Conservation (phyloP, 345 rosid species). For the Chamaenerion angustifolium region DNA sequence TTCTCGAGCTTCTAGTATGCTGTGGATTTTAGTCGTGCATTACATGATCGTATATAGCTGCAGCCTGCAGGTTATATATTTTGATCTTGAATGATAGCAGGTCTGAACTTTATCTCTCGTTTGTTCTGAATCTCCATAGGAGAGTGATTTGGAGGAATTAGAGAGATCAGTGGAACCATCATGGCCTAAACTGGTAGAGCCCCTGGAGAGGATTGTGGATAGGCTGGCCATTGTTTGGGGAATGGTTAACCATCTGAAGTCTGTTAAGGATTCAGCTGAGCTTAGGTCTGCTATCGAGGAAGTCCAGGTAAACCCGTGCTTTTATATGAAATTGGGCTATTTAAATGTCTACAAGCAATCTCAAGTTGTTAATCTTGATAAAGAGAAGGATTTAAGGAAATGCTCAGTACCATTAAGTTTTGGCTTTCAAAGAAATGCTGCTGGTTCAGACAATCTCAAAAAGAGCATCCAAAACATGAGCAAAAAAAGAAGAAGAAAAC, state of each 20-base stretch:
- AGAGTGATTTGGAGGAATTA: conserved; percentile 55
- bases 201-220: conserved; percentile 77
- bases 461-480: no score
- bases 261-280: conserved; percentile 73
- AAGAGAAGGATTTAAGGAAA: no score
- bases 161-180: conserved; percentile 62
- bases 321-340: background rate
- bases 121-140: conserved; percentile 20
- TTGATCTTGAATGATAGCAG: background rate
- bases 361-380: no score
- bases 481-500: background rate
- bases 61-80: no score
- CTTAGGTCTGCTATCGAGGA: conserved; percentile 89
- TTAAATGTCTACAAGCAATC: background rate
- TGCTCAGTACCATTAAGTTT: no score
- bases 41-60: no score
- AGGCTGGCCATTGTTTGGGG: conserved; percentile 62
- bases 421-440: no score
- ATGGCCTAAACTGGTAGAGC: conserved; percentile 86
- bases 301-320: conserved; percentile 46
- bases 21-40: no score
- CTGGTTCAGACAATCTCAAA: no score
- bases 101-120: background rate
- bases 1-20: no score
- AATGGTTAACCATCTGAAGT: conserved; percentile 63